These are phyloP conservation scores for Cutaneotrichosporon cutaneum DNA, from an alignment of 1,284 basidiomycete species.

Conservation along the genomic window DNA sequence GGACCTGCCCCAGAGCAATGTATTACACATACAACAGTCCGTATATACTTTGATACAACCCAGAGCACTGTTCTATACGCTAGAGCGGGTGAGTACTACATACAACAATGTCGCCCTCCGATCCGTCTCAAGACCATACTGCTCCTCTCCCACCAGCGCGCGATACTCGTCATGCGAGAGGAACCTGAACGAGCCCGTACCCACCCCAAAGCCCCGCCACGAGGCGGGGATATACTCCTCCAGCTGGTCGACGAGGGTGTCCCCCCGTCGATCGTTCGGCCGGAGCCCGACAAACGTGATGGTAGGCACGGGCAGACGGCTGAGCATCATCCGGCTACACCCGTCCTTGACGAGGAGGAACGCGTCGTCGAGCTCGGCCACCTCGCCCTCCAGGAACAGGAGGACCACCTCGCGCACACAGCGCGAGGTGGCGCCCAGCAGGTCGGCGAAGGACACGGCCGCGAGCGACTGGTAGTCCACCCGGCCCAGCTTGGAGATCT, in stretches of 20 bases:
- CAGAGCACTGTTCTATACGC: no score
- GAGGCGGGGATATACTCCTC: neutral
- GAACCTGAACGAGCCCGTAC: neutral
- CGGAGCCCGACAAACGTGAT: neutral
- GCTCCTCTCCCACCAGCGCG: neutral
- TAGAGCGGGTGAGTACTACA: no score
- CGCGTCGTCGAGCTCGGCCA: neutral
- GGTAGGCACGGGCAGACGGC: neutral
- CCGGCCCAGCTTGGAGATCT: neutral
- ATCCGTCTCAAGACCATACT: neutral
- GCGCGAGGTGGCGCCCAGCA: neutral
- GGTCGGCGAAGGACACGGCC: neutral
- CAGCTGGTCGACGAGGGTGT: neutral
- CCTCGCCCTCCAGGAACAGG: neutral
- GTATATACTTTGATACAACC: no score
- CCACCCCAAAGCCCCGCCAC: neutral
- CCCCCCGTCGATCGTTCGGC: neutral
- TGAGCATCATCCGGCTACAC: no score
- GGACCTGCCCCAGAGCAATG: no score
- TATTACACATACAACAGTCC: no score
- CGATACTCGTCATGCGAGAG: neutral
- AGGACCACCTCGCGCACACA: neutral
- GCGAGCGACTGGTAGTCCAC: neutral
- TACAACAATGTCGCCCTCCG: neutral
- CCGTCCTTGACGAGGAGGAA: neutral